Percentiles rank a stretch among this genome's conserved stretches.
Conservation (phyloP, 768 basidiomycete species). For the Cyclocybe aegerita region DNA sequence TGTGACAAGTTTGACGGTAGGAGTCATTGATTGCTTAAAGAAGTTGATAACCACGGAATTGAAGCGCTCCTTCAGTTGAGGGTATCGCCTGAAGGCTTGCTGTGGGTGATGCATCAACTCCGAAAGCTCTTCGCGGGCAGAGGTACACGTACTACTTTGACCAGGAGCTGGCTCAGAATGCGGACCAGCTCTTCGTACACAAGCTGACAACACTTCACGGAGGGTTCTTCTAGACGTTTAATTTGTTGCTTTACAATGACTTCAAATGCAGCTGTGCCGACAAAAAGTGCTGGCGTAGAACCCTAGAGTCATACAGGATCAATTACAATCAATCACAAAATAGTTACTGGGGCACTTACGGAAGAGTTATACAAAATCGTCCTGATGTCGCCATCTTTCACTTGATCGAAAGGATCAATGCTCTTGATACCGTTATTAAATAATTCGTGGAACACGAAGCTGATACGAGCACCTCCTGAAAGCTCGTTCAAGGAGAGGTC, state of each 20-base stretch:
- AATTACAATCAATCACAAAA: background rate
- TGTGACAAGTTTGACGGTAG: conserved; percentile 90
- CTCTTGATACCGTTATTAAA: conserved; percentile 95
- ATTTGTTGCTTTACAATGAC: conserved; percentile 99
- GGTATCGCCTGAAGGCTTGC: conserved; percentile 96
- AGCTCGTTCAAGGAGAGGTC: conserved; percentile 94
- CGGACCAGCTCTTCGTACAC: conserved; percentile 98
- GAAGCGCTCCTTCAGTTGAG: conserved; percentile 95
- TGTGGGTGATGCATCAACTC: conserved; percentile 28
- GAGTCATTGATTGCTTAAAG: conserved; percentile 91
- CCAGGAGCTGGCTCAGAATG: conserved; percentile 88
- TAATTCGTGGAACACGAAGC: conserved; percentile 97
- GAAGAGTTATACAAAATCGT: conserved; percentile 97
- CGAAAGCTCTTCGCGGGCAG: background rate
- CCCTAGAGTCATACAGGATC: conserved; percentile 49
- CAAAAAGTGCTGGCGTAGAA: conserved; percentile 94
- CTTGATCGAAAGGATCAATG: conserved; percentile 98
- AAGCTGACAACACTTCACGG: conserved; percentile 90
- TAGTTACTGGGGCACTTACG: conserved; percentile 43
- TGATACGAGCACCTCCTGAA: conserved; percentile 98
- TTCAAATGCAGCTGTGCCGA: conserved; percentile 96
- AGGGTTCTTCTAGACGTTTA: conserved; percentile 92
- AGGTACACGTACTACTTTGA: conserved; percentile 70
- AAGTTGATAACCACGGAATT: conserved; percentile 95
- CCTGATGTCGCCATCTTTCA: conserved; percentile 97